phyloP scores from a whole-genome alignment of 2,329 filamentous ascomycete genomes.

The Fusarium armeniacum region DNA sequence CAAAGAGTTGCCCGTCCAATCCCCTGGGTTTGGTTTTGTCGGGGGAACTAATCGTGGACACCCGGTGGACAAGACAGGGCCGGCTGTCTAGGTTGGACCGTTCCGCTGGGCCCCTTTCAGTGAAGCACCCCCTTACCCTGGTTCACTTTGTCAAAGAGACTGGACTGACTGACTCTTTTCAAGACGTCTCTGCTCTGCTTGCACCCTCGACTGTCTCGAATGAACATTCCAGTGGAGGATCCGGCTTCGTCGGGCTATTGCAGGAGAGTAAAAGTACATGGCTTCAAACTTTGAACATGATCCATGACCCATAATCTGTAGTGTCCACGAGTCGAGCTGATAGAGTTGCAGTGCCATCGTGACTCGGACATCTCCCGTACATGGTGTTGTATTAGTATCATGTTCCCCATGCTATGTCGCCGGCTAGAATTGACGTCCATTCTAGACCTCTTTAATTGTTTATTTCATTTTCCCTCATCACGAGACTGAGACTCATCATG shows the following conservation, averaged over 20 bases:
- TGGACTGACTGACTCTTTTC: conserved; percentile 1
- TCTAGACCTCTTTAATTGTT: conserved; percentile 2
- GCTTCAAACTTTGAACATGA: conserved; percentile 5
- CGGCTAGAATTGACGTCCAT: conserved; percentile 4
- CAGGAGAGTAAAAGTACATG: conserved; percentile 35
- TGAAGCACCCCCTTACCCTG: conserved; percentile 26
- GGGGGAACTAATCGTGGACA: conserved; percentile 43
- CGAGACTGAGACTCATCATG: conserved; percentile 33
- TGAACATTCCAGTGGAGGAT: conserved; percentile 41
- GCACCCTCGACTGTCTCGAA: conserved; percentile 40
- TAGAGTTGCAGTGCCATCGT: conserved; percentile 17
- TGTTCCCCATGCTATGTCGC: not conserved
- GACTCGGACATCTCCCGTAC: conserved; percentile 33
- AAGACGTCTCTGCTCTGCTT: conserved; percentile 21
- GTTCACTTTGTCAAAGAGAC: not conserved
- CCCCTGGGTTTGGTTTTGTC: conserved; percentile 36
- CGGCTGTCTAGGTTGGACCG: conserved; percentile 49
- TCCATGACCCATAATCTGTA: not conserved
- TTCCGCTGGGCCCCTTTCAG: conserved; percentile 46
- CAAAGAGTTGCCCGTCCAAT: conserved; percentile 40
- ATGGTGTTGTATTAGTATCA: conserved; percentile 10
- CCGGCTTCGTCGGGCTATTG: conserved; percentile 4
- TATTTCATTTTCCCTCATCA: conserved; percentile 9
- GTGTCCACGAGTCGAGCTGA: conserved; percentile 26
- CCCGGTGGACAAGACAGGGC: conserved; percentile 38